Percentiles rank a stretch among this genome's conserved stretches.
phyloP scores from a whole-genome alignment of 2,329 filamentous ascomycete species.

The Penicillium carneum region DNA sequence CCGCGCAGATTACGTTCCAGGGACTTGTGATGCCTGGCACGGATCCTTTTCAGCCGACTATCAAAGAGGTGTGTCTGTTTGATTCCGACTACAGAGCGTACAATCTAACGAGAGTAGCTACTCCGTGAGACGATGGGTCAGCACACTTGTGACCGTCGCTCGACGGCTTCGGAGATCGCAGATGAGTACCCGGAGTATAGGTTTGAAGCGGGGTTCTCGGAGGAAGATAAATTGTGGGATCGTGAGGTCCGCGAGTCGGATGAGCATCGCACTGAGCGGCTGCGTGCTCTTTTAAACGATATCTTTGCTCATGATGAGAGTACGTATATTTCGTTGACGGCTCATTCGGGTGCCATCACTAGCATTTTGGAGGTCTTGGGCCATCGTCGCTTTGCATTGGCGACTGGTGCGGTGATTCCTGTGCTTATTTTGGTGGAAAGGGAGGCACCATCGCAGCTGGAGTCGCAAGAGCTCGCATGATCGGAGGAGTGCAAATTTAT shows the following conservation, averaged over 20 bases:
- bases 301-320: conserved; percentile 59
- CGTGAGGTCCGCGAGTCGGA: conserved; percentile 58
- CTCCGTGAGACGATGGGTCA: conserved; percentile 66
- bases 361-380: conserved; percentile 58
- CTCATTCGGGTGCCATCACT: conserved; percentile 66
- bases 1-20: conserved; percentile 62
- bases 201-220: conserved; percentile 62
- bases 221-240: conserved; percentile 63
- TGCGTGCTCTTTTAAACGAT: conserved; percentile 59
- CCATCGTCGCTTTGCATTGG: conserved; percentile 57
- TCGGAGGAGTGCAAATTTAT: conserved; percentile 9
- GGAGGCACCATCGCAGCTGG: conserved; percentile 1
- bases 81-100: neutral
- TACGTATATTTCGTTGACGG: conserved; percentile 62
- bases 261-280: conserved; percentile 57
- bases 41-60: conserved; percentile 59
- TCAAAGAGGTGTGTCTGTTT: conserved; percentile 60
- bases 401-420: conserved; percentile 61
- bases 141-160: conserved; percentile 68
- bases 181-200: conserved; percentile 58
- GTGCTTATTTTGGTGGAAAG: conserved; percentile 57
- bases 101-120: conserved; percentile 40
- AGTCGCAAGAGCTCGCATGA: neutral
- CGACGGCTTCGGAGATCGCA: conserved; percentile 57
- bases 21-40: conserved; percentile 56